Percentiles rank a stretch among this genome's conserved stretches.
Evolutionary conservation across 129 eudicot genomes (phyloP).

Genomic region (Tanacetum coccineum): DNA sequence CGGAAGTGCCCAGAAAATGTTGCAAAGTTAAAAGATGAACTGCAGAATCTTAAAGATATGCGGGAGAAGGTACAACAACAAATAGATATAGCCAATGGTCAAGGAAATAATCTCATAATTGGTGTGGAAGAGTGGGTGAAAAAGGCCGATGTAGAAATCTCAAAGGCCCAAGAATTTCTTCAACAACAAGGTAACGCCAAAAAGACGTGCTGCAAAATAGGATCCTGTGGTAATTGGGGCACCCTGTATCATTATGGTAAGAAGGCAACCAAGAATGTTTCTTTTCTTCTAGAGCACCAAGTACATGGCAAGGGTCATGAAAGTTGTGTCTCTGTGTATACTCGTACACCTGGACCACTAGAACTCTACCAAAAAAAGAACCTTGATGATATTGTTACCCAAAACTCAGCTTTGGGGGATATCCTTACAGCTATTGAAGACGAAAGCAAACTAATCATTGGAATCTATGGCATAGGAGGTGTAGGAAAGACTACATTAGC

Average conservation of each 20-base stretch:
- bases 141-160: not conserved
- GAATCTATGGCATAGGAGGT: conserved; percentile 22
- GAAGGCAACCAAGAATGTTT: not conserved
- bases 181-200: not conserved
- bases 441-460: conserved; percentile 15
- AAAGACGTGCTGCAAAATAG: not conserved
- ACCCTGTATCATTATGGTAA: conserved; percentile 5
- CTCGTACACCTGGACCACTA: not conserved
- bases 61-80: not conserved
- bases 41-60: not conserved
- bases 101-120: not conserved
- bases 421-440: conserved; percentile 1
- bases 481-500: conserved; percentile 23
- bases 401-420: not conserved
- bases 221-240: not conserved
- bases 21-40: not conserved
- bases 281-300: not conserved
- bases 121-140: conserved; percentile 13
- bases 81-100: not conserved
- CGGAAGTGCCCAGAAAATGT: conserved; percentile 3
- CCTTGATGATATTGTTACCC: conserved; percentile 4
- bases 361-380: not conserved
- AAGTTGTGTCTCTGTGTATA: not conserved
- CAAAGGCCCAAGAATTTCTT: not conserved
- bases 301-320: not conserved